These are phyloP conservation scores for Trametes meyenii DNA, from an alignment of 768 basidiomycete species.

Conservation along the genomic window DNA sequence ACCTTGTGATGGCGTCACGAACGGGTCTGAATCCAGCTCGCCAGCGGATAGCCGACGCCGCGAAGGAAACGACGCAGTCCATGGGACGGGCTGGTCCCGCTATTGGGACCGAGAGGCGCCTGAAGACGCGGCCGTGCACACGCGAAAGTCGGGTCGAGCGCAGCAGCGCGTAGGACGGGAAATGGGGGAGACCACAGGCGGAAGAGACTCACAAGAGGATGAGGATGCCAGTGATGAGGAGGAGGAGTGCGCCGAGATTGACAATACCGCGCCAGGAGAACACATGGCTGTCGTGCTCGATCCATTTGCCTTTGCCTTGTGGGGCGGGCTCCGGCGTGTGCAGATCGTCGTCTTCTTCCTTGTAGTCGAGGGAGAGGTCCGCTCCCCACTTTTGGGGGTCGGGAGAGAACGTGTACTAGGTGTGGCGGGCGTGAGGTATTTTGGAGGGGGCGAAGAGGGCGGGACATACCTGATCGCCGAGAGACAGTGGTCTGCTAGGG, in stretches of 20 bases:
- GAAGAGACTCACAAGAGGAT: slow-evolving; percentile 33
- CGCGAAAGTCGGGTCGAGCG: not conserved
- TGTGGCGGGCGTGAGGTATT: slow-evolving; percentile 4
- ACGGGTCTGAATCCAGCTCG: not conserved
- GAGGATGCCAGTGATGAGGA: slow-evolving; percentile 36
- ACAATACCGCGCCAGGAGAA: slow-evolving; percentile 41
- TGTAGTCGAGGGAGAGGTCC: slow-evolving; percentile 31
- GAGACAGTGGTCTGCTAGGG: slow-evolving; percentile 31
- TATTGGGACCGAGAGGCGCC: not conserved
- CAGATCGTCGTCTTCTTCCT: slow-evolving; percentile 44
- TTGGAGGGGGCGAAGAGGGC: not conserved
- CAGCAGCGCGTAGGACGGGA: not conserved
- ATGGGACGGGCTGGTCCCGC: not conserved
- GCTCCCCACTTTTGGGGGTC: slow-evolving; percentile 42
- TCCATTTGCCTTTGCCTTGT: slow-evolving; percentile 27
- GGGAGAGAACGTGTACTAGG: slow-evolving; percentile 40
- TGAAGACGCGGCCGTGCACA: not conserved
- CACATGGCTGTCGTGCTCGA: slow-evolving; percentile 40
- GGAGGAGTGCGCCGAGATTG: slow-evolving; percentile 44
- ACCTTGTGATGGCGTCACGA: not conserved
- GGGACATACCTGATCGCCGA: slow-evolving; percentile 29
- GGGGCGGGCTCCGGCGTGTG: slow-evolving; percentile 37
- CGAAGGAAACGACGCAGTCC: not conserved
- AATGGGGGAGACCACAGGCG: not conserved
- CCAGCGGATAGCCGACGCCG: not conserved